Base-by-base conservation (phyloP, 2,329 filamentous ascomycete genomes). In the Aphanoascus verrucosus region DNA sequence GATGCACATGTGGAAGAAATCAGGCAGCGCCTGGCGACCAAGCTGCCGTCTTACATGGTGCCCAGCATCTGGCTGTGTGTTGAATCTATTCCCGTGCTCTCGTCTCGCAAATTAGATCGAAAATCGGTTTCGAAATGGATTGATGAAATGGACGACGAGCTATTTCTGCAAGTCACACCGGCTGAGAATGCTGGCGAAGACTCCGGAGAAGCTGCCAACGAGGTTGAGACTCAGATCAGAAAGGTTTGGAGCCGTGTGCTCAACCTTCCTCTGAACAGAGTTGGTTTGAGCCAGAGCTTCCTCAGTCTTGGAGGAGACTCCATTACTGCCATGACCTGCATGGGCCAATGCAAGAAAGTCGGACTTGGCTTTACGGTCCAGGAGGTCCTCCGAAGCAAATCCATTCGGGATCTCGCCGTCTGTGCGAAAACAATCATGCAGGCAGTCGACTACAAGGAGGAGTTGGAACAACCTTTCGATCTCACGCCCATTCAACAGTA, bases 301-400 rank as follows among this genome's bases (percentile, higher is more conserved):
- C 58, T 76, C 3, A 70, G 66, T 9, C 58, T 75, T 1, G 73
- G 74, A 34, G 74, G 74, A 49, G 74, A 77, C 53, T 75, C 73
- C 0, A 75, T 76, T 52, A 74, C 73, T 40, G 73, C 74, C 0
- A 76, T 77, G 70, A 73, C 73, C 46, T 74, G 74, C 38, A 68
- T 74, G 54, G 70, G 70, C 1, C 65, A 72, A 35, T 75, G 71
- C 56, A 73, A 73, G 46, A 74, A 73, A 59, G 62, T 65, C 35
- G 72, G 72, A 1, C 64, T 76, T 54, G 67, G 69, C 11, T 61
- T 76, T 20, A 73, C 68, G 9, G 73, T 77, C 9, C 74, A 75
- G 57, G 72, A 76, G 20, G 68, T 77, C 2, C 62, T 77, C 32
- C 72, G 69, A 14, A 72, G 71, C 61, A 73, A 71, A 55, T 76